phyloP scores from a whole-genome alignment of 2,329 filamentous ascomycete species.

The Neofusicoccum cordaticola region DNA sequence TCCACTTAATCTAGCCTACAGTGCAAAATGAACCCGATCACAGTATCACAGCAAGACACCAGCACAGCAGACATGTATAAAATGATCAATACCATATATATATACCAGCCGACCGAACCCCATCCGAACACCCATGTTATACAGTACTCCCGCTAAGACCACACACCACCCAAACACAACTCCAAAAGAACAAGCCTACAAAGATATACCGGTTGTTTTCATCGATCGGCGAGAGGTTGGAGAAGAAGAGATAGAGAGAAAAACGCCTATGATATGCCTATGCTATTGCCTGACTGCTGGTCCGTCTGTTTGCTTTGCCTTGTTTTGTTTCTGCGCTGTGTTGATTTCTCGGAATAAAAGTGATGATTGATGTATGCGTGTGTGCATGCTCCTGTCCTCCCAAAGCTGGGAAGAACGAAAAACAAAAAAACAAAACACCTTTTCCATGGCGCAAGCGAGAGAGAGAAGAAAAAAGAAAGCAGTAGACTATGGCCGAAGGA shows the following conservation, averaged over 20 bases:
- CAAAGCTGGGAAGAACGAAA: not conserved
- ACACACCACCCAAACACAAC: no score
- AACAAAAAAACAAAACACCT: not conserved
- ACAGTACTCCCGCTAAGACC: no score
- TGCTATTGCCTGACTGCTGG: not conserved
- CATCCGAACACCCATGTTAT: no score
- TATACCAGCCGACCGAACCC: no score
- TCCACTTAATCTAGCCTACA: no score
- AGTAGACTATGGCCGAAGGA: not conserved
- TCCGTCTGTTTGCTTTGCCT: not conserved
- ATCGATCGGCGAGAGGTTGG: not conserved
- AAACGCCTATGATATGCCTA: not conserved
- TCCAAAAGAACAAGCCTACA: not conserved
- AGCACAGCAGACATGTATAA: no score
- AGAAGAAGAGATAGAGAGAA: no score
- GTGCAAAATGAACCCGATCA: no score
- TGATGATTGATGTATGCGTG: not conserved
- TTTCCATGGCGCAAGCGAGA: not conserved
- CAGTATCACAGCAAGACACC: no score
- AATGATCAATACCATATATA: no score
- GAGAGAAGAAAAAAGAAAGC: not conserved
- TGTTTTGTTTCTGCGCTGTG: not conserved
- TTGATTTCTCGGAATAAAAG: not conserved
- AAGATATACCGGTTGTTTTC: not conserved
- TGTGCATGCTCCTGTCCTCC: not conserved